Percentiles rank a stretch among this genome's conserved stretches.
phyloP scores from a whole-genome alignment of 2,329 filamentous ascomycete species.

The Paraconiothyrium sp. region DNA sequence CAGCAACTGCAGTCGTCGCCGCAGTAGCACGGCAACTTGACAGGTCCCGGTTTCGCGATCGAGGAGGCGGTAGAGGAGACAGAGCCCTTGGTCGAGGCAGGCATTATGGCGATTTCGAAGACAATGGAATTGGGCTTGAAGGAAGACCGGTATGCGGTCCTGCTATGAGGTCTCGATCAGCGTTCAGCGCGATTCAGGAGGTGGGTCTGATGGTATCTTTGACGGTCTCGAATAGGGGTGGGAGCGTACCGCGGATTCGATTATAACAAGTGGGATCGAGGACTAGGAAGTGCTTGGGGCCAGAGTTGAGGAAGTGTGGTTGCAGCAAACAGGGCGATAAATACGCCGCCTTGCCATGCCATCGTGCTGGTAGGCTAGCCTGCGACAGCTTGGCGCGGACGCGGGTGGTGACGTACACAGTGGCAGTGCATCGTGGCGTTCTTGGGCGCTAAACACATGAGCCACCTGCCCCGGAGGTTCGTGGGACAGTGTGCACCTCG shows the following conservation, averaged over 20 bases:
- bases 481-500: background rate
- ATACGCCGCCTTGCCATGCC: conserved; percentile 3
- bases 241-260: background rate
- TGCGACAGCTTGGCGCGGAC: conserved; percentile 24
- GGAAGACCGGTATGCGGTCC: background rate
- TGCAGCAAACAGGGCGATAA: conserved; percentile 11
- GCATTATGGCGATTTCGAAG: conserved; percentile 31
- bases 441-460: background rate
- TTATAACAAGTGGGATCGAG: background rate
- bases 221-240: background rate
- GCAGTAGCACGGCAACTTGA: conserved; percentile 42
- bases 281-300: background rate
- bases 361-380: conserved; percentile 21
- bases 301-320: background rate
- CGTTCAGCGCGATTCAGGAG: conserved; percentile 6
- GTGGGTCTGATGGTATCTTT: background rate
- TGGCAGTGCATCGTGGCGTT: conserved; percentile 28
- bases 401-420: conserved; percentile 34
- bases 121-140: background rate
- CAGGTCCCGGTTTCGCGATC: conserved; percentile 46
- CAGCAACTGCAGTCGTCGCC: conserved; percentile 46
- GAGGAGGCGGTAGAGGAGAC: conserved; percentile 43
- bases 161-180: background rate
- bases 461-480: background rate
- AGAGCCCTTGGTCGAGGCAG: conserved; percentile 42